phyloP scores from a whole-genome alignment of 2,329 filamentous ascomycete species.

The Alternaria incomplexa region DNA sequence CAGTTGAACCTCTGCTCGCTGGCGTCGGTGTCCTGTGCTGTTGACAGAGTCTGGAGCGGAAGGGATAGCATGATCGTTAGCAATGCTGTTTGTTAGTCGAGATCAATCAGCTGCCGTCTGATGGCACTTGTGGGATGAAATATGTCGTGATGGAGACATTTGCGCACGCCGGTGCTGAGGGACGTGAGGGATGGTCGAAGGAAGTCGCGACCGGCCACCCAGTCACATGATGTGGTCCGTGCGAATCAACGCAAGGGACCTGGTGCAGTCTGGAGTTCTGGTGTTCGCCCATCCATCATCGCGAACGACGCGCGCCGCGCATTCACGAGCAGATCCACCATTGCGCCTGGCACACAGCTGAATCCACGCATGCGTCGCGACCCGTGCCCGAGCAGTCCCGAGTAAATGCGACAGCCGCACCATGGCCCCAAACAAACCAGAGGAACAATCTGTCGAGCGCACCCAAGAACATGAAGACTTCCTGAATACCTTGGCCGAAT shows the following conservation, averaged over 20 bases:
- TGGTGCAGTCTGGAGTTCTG: constrained; percentile 34
- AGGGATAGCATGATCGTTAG: constrained; percentile 38
- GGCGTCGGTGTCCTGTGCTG: constrained; percentile 38
- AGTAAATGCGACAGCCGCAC: constrained; percentile 46
- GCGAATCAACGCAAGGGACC: constrained; percentile 27
- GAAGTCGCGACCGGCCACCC: constrained; percentile 19
- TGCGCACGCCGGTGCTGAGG: not conserved
- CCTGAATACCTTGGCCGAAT: constrained; percentile 72
- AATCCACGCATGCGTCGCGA: constrained; percentile 29
- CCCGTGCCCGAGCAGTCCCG: constrained; percentile 15
- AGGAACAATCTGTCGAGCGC: constrained; percentile 56
- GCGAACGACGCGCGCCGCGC: constrained; percentile 41
- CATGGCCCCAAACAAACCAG: constrained; percentile 53
- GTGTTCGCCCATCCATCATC: constrained; percentile 40
- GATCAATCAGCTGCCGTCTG: not conserved
- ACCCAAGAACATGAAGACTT: constrained; percentile 77
- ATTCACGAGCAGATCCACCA: constrained; percentile 29
- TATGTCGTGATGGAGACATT: no score
- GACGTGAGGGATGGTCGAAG: not conserved
- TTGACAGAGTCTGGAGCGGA: constrained; percentile 41
- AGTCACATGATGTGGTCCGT: constrained; percentile 27
- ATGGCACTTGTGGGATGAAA: not conserved
- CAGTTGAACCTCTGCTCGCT: constrained; percentile 42
- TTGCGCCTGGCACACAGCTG: constrained; percentile 29
- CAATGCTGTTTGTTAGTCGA: not conserved